Evolutionary conservation across 352 stramenopile species (phyloP).

Genomic region (Pythium apleroticum): DNA sequence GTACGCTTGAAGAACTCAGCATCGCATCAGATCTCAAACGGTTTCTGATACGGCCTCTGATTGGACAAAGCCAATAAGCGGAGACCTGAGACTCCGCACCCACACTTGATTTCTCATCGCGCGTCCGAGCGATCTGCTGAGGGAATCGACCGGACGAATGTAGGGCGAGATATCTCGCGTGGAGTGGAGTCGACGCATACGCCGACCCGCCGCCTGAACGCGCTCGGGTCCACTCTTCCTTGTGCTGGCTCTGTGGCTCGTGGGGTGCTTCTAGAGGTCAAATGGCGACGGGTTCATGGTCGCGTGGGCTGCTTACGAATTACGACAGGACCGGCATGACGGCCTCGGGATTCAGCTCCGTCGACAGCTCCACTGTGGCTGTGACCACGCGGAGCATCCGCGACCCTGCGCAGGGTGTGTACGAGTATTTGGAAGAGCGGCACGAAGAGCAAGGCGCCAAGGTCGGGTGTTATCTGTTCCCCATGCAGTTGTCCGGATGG

Average conservation of each 20-base stretch:
- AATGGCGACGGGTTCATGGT: neutral
- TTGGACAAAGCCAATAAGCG: neutral
- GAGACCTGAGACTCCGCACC: neutral
- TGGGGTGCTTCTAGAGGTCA: neutral
- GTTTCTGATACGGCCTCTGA: neutral
- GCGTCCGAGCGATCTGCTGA: neutral
- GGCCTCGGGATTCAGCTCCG: neutral
- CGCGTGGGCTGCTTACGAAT: neutral
- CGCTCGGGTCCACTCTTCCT: neutral
- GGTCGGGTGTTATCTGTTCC: constrained; percentile 26
- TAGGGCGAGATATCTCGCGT: neutral
- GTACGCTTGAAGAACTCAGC: constrained; percentile 5
- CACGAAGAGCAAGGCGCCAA: constrained; percentile 28
- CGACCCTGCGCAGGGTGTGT: constrained; percentile 49
- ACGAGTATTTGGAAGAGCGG: constrained; percentile 65
- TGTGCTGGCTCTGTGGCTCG: neutral
- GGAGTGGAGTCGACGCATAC: too few species aligned
- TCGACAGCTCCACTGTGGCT: constrained; percentile 16
- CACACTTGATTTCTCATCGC: constrained; percentile 5
- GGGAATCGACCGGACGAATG: neutral
- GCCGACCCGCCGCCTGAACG: neutral
- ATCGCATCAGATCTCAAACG: neutral
- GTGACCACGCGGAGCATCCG: constrained; percentile 44
- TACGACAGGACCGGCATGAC: neutral
- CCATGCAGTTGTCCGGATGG: constrained; percentile 50